Conservation (phyloP, 2,329 filamentous ascomycete genomes). For the Aureobasidium melanogenum region DNA sequence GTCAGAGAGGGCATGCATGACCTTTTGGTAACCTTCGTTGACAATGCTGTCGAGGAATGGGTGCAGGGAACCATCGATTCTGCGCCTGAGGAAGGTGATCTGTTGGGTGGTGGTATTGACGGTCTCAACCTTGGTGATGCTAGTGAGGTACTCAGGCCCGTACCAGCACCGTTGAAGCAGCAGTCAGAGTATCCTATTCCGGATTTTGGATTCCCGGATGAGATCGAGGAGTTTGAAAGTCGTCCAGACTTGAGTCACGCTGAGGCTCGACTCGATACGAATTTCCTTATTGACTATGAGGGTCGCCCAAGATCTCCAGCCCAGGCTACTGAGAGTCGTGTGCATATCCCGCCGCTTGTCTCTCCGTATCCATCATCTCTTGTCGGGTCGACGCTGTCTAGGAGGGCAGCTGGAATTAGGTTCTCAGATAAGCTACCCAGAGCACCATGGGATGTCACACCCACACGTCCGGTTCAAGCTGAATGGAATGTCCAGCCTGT, state of each 20-base stretch:
- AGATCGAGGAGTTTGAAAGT: neutral
- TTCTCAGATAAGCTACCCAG: neutral
- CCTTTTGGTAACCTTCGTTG: neutral
- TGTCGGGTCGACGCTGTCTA: neutral
- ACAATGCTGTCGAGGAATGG: neutral
- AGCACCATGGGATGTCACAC: neutral
- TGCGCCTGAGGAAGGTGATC: neutral
- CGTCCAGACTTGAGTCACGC: neutral
- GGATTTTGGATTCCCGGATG: neutral
- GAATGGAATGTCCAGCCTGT: neutral
- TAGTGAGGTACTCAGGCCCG: neutral
- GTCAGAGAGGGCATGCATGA: slow-evolving; percentile 1
- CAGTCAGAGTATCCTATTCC: neutral
- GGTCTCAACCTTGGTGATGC: too few species aligned
- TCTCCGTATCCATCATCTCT: neutral
- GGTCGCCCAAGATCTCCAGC: neutral
- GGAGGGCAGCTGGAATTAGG: neutral
- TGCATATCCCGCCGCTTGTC: too few species aligned
- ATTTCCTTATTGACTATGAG: neutral
- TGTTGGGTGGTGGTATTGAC: neutral
- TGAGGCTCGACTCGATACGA: neutral
- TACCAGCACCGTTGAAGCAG: neutral
- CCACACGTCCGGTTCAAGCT: neutral
- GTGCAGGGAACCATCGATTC: neutral
- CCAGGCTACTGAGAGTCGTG: neutral